Evolutionary conservation across 208 protist species (phyloP).

Genomic region (Trypanosoma grayi): DNA sequence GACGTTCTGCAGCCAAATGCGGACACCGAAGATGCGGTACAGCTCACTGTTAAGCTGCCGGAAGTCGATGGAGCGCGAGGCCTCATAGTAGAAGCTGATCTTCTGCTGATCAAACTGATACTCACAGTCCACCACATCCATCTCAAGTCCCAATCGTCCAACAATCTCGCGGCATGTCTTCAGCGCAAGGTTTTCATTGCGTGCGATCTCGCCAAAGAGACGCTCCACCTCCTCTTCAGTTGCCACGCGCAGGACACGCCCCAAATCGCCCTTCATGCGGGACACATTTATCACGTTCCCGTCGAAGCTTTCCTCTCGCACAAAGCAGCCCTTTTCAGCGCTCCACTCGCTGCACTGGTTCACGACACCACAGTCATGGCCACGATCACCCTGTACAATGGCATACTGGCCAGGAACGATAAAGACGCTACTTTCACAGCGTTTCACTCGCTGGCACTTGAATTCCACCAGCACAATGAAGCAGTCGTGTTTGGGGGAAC

Average conservation of each 20-base stretch:
- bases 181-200: slow-evolving; percentile 68
- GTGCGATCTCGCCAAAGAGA: slow-evolving; percentile 51
- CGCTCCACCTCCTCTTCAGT: slow-evolving; percentile 60
- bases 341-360: slow-evolving; percentile 57
- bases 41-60: slow-evolving; percentile 73
- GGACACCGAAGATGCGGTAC: slow-evolving; percentile 77
- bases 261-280: slow-evolving; percentile 26
- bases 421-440: slow-evolving; percentile 32
- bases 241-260: slow-evolving; percentile 58
- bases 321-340: slow-evolving; percentile 23
- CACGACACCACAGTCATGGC: slow-evolving; percentile 73
- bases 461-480: slow-evolving; percentile 75
- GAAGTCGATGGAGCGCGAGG: slow-evolving; percentile 69
- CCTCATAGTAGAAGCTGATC: slow-evolving; percentile 87
- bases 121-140: slow-evolving; percentile 85
- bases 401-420: slow-evolving; percentile 52
- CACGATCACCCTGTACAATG: slow-evolving; percentile 83
- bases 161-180: slow-evolving; percentile 63
- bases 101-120: slow-evolving; percentile 90
- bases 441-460: slow-evolving; percentile 67
- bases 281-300: slow-evolving; percentile 25
- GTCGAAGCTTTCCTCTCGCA: slow-evolving; percentile 27
- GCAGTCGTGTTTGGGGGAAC: slow-evolving; percentile 29
- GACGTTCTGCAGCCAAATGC: slow-evolving; percentile 91
- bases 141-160: slow-evolving; percentile 40